phyloP scores from a whole-genome alignment of 805 yeast genomes.

The Saccharomycopsis sp. region DNA sequence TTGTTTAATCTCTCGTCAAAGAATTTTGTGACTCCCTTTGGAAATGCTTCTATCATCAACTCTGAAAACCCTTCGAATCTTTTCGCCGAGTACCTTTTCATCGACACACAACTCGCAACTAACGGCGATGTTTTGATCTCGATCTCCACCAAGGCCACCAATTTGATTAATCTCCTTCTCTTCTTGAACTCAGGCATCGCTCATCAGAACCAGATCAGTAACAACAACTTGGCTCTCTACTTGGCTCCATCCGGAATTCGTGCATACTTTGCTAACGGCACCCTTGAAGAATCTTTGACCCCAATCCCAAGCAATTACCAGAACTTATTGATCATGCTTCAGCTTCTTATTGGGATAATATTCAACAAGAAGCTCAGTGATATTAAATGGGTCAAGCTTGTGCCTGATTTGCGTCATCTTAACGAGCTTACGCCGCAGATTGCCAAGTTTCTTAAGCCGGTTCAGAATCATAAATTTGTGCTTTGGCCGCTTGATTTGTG shows the following conservation, averaged over 20 bases:
- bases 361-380: conserved; percentile 24
- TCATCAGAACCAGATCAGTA: conserved; percentile 23
- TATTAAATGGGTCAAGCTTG: conserved; percentile 55
- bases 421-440: conserved; percentile 63
- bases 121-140: conserved; percentile 39
- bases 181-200: conserved; percentile 15
- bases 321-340: conserved; percentile 20
- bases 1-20: conserved; percentile 29
- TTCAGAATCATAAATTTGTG: conserved; percentile 48
- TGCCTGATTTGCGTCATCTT: conserved; percentile 62
- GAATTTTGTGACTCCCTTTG: conserved; percentile 42
- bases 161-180: conserved; percentile 30
- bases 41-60: conserved; percentile 31
- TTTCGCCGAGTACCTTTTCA: conserved; percentile 30
- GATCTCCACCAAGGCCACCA: conserved; percentile 29
- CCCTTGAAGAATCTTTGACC: conserved; percentile 31
- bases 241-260: conserved; percentile 53
- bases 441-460: conserved; percentile 46
- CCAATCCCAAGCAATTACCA: conserved; percentile 19
- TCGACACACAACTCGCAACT: conserved; percentile 43
- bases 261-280: conserved; percentile 34
- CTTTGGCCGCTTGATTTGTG: conserved; percentile 72
- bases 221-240: conserved; percentile 36
- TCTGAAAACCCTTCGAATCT: conserved; percentile 1
- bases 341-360: conserved; percentile 18